Evolutionary conservation across 257 asterid genomes (phyloP), one percentile per base, ranked within the genome.

Genomic region (Solanum megistacrolobum): DNA sequence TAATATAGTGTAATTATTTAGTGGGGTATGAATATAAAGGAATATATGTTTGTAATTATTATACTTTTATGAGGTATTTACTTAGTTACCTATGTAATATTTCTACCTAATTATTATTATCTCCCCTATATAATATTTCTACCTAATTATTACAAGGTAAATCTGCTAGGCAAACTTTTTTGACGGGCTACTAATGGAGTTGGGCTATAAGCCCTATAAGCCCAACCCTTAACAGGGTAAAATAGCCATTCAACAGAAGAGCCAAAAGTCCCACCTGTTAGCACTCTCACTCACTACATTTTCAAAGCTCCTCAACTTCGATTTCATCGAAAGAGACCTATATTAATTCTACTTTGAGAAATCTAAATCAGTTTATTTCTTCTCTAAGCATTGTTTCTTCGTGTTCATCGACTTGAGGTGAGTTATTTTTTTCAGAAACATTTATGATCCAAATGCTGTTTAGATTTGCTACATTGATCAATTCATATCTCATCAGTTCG

Each of bases 241-340:
- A 87, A 78, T n/a, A 9, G 91, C 86, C 88, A 86, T 74, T 76
- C 58, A 25, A 27, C 7, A 66, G 3, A 35, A 52, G 16, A 43
- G 83, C 41, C 86, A 76, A 88, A 39, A 11, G 38, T 76, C 88
- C 88, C 35, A 41, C 52, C 46, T 21, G 68, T 68, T 81, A 23
- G 5, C 68, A 12, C 89, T 82, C 87, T 16, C 89, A 5, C 9
- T 86, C n/a, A 81, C 96, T 95, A 93, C 93, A 92, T 91, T 92
- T 92, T 88, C 96, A 93, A 94, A 92, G 96, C 92, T 92, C 76
- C 86, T 21, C 83, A 68, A 62, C 97, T 91, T 95, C 83, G 98
- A 84, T 93, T 92, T 90, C 94, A 95, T 95, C 98, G 98, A 93
- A 79, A 10, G 62, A 9, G 31, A 23, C n/a, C 48, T 12, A 75